Percentiles rank a stretch among this genome's conserved stretches.
Conservation (phyloP, 129 eudicot species). For the Centaurea solstitialis region DNA sequence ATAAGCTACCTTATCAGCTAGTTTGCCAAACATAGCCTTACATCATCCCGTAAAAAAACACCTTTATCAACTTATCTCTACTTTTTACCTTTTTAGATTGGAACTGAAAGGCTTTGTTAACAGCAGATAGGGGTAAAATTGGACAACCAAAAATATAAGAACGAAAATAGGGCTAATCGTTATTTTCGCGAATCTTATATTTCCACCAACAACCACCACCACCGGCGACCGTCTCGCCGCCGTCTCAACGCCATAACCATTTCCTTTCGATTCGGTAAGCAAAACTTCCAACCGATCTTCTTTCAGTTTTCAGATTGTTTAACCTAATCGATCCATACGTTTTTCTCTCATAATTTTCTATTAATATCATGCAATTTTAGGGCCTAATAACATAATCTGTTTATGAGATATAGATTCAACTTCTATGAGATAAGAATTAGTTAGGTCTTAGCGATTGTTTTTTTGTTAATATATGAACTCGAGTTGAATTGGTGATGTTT, state of each 20-base stretch:
- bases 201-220: slow-evolving; percentile 8
- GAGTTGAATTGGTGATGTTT: neutral
- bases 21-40: too few relatives aligned
- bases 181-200: neutral
- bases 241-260: slow-evolving; percentile 22
- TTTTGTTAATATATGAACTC: neutral
- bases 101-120: too few relatives aligned
- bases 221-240: slow-evolving; percentile 25
- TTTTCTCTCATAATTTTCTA: neutral
- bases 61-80: too few relatives aligned
- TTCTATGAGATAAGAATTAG: neutral
- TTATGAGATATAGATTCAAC: neutral
- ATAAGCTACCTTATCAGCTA: too few relatives aligned
- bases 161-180: slow-evolving; percentile 11
- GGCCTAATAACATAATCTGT: slow-evolving; percentile 12
- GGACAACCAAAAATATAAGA: neutral
- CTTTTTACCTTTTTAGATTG: too few relatives aligned
- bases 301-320: neutral
- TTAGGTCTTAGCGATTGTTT: slow-evolving; percentile 3
- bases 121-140: neutral
- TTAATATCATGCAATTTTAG: neutral
- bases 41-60: too few relatives aligned
- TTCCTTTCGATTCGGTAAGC: slow-evolving; percentile 16
- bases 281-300: neutral
- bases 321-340: neutral